phyloP scores from a whole-genome alignment of 441 rosid genomes.

The Bruguiera hainesii region DNA sequence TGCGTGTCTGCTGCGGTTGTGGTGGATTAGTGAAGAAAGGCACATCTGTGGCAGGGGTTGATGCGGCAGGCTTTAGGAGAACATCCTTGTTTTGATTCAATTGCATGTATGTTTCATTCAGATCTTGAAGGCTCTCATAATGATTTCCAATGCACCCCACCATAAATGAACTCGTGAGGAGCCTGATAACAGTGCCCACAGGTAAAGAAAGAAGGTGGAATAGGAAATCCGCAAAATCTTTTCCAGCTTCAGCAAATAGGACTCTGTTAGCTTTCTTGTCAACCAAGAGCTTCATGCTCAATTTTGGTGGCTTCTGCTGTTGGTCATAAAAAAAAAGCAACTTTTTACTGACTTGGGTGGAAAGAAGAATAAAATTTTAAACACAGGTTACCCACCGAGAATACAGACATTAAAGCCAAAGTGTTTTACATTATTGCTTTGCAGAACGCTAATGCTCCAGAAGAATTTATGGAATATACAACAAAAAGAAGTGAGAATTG shows the following conservation, averaged over 20 bases:
- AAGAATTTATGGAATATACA: too few species aligned
- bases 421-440: too few species aligned
- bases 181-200: conserved; percentile 13
- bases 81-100: conserved; percentile 1
- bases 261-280: conserved; percentile 17
- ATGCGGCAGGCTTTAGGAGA: conserved; percentile 11
- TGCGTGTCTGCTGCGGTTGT: neutral
- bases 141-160: conserved; percentile 22
- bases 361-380: neutral
- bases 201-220: conserved; percentile 25
- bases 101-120: conserved; percentile 7
- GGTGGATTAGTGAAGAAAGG: neutral
- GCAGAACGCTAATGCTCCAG: too few species aligned
- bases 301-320: neutral
- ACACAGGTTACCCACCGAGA: neutral
- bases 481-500: too few species aligned
- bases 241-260: conserved; percentile 28
- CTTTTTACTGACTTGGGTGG: too few species aligned
- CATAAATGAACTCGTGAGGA: conserved; percentile 11
- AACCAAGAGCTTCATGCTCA: conserved; percentile 24
- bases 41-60: neutral
- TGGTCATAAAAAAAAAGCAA: neutral
- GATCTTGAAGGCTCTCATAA: conserved; percentile 21
- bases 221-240: conserved; percentile 30
- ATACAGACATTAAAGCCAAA: too few species aligned